Evolutionary conservation across 2,329 filamentous ascomycete species (phyloP).

Genomic region (Penicillium sp.): DNA sequence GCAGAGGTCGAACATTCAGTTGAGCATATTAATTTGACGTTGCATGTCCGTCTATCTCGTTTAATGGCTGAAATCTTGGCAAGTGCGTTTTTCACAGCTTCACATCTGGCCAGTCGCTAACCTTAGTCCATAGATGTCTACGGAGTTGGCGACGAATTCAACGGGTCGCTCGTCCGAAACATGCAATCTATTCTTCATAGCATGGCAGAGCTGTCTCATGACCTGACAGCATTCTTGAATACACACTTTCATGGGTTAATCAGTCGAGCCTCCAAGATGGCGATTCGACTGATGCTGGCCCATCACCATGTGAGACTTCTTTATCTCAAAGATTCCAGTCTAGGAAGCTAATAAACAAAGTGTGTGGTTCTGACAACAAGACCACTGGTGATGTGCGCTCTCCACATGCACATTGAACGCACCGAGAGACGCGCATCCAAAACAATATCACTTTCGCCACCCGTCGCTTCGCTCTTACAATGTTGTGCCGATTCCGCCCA

Average conservation of each 20-base stretch:
- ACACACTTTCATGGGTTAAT: constrained; percentile 25
- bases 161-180: constrained; percentile 23
- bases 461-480: constrained; percentile 24
- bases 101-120: background rate
- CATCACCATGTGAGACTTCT: constrained; percentile 25
- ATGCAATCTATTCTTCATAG: constrained; percentile 27
- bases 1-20: constrained; percentile 21
- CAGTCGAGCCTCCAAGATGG: constrained; percentile 26
- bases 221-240: constrained; percentile 23
- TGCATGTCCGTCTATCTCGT: constrained; percentile 26
- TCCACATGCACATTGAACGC: constrained; percentile 27
- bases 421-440: constrained; percentile 17
- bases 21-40: constrained; percentile 23
- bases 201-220: constrained; percentile 26
- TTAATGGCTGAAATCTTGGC: constrained; percentile 28
- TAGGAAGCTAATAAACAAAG: constrained; percentile 6
- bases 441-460: constrained; percentile 13
- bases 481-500: constrained; percentile 27
- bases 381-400: constrained; percentile 27
- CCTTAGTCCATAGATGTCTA: constrained; percentile 20
- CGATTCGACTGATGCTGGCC: constrained; percentile 25
- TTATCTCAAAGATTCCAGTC: background rate
- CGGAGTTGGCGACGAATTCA: constrained; percentile 24
- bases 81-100: constrained; percentile 8
- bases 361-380: constrained; percentile 28